Evolutionary conservation across 768 basidiomycete genomes (phyloP), one percentile per base, ranked within the genome.

Genomic region (Termitomyces sp.): DNA sequence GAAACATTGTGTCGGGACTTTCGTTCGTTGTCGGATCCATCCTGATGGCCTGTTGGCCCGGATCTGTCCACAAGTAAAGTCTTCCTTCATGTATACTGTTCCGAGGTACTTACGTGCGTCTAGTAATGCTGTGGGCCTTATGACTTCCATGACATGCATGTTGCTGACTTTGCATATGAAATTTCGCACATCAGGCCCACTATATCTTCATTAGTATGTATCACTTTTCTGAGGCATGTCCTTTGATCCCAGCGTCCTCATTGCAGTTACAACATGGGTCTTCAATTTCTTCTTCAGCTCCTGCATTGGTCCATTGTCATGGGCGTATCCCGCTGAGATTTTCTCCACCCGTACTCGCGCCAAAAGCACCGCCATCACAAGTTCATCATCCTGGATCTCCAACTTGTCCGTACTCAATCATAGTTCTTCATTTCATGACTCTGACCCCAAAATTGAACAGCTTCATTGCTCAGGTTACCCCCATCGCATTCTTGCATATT

Each of bases 271-370:
- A 33, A 79, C 76, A 16, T 78, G 77, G 76, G 61, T 79, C 39
- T 79, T 78, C 72, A 77, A 78, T 61, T 77, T 78, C 69, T 77
- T 78, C 69, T 79, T 78, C 63, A 75, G 73, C 54, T 70, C 76
- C 3, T 77, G 76, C 53, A 77, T 79, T 36, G 78, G 77, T 1
- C 77, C 77, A 8, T 66, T 78, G 8, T 76, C 75, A 0, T 80
- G 78, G 78, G 78, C 77, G 3, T 76, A 76, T 58, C 77, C 76
- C 0, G 76, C 75, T 4, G 76, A 78, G 60, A 78, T 80, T 18
- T 76, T 74, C 58, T 78, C 77, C 6, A 78, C 77, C 7, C 61
- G 75, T 24, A 78, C 76, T 4, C 69, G 78, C 15, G 77, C 78
- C 5, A 78, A 77, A 61, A 76, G 74, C 20, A 80, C 77, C 1